phyloP scores from a whole-genome alignment of 495 filamentous ascomycete species.

The Glarea lozoyensis region DNA sequence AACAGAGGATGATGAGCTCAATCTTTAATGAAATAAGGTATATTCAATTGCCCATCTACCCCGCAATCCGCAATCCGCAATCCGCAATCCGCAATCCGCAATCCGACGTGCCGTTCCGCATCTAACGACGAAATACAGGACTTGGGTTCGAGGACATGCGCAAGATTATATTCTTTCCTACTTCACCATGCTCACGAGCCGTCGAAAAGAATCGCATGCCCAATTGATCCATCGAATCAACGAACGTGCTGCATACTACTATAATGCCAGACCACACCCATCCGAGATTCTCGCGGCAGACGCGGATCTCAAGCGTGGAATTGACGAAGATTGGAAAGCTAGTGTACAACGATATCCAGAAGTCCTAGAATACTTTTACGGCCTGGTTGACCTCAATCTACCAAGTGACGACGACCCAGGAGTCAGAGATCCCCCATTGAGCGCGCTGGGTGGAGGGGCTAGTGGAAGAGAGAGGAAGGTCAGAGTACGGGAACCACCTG shows the following conservation, averaged over 20 bases:
- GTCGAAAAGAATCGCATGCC: constrained; percentile 48
- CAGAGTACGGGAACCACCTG: constrained; percentile 11
- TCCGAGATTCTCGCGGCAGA: constrained; percentile 50
- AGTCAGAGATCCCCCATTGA: constrained; percentile 47
- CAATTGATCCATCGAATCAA: constrained; percentile 47
- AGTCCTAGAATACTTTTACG: constrained; percentile 64
- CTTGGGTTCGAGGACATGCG: constrained; percentile 61
- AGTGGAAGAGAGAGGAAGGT: constrained; percentile 15
- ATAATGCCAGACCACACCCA: constrained; percentile 42
- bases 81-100: constrained; percentile 11
- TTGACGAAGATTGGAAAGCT: constrained; percentile 65
- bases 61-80: background rate
- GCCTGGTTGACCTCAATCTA: constrained; percentile 50
- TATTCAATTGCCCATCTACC: background rate
- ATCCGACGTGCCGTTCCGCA: constrained; percentile 28
- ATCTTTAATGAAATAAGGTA: constrained; percentile 58
- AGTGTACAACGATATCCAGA: constrained; percentile 64
- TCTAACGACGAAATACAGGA: constrained; percentile 3
- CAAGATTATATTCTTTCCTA: constrained; percentile 62
- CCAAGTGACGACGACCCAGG: constrained; percentile 43
- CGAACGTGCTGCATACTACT: constrained; percentile 48
- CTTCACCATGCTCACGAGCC: constrained; percentile 50
- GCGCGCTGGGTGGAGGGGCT: constrained; percentile 30
- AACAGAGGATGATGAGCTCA: constrained; percentile 51
- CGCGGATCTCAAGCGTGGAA: constrained; percentile 52